phyloP scores from a whole-genome alignment of 2,329 filamentous ascomycete species.

The Pestalotiopsis sp. region DNA sequence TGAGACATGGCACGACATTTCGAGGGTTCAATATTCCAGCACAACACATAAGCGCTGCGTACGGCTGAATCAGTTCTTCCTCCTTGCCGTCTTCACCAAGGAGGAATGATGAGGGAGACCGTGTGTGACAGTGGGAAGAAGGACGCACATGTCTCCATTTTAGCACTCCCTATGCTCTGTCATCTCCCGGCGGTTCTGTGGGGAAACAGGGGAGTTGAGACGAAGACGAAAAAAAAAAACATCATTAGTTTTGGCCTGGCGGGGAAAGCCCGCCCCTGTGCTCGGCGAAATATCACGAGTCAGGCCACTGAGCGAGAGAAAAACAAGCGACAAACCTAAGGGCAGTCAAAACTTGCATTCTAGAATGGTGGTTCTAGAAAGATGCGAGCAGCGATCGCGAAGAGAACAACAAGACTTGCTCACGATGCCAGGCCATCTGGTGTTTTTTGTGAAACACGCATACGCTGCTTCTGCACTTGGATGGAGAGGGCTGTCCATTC shows the following conservation, averaged over 20 bases:
- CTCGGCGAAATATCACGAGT: conserved; percentile 10
- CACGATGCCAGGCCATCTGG: not conserved
- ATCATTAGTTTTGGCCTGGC: conserved; percentile 10
- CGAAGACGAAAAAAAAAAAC: not conserved
- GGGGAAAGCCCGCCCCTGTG: conserved; percentile 4
- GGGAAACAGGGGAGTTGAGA: conserved; percentile 8
- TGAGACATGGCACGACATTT: conserved; percentile 7
- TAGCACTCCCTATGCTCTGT: not conserved
- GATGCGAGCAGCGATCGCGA: not conserved
- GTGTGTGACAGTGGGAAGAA: not conserved
- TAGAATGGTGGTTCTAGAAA: conserved; percentile 6
- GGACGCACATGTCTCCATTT: not conserved
- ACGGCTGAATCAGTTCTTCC: not conserved
- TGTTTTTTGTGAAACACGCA: not conserved
- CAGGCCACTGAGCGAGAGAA: not conserved
- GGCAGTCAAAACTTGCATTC: not conserved
- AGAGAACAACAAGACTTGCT: not conserved
- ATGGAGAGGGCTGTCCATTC: not conserved
- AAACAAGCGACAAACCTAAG: not conserved
- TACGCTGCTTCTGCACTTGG: not conserved
- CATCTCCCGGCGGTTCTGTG: conserved; percentile 11
- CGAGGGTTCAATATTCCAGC: not conserved
- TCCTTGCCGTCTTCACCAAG: not conserved
- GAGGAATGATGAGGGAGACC: not conserved
- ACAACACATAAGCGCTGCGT: not conserved